phyloP scores from a whole-genome alignment of 164 flowering plant species.

The Amborella trichopoda region DNA sequence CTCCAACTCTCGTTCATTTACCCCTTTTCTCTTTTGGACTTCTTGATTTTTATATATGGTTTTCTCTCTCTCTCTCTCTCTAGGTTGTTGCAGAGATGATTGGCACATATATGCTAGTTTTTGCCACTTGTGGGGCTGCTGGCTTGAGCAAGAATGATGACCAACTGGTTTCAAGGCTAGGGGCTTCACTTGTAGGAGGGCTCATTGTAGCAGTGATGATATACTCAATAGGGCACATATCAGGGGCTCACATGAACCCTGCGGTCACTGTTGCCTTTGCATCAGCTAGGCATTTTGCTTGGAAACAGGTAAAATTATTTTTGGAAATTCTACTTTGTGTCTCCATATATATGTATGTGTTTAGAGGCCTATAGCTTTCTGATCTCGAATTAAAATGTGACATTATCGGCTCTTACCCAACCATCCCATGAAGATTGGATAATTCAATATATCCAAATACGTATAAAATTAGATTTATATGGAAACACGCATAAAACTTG shows the following conservation, averaged over 20 bases:
- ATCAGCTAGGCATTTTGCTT: slow-evolving; percentile 25
- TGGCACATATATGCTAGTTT: slow-evolving; percentile 61
- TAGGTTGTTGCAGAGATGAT: slow-evolving; percentile 63
- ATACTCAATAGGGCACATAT: slow-evolving; percentile 74
- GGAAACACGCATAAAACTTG: too few relatives aligned
- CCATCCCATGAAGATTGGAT: too few relatives aligned
- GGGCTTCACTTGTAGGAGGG: slow-evolving; percentile 75
- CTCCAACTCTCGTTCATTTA: too few relatives aligned
- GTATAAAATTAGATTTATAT: too few relatives aligned
- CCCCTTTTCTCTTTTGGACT: too few relatives aligned
- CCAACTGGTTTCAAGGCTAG: slow-evolving; percentile 36
- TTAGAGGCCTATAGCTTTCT: too few relatives aligned
- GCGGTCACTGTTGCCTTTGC: slow-evolving; percentile 82
- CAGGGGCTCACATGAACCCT: slow-evolving; percentile 93
- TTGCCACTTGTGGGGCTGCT: slow-evolving; percentile 66
- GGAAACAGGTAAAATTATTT: slow-evolving; percentile 5
- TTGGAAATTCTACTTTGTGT: background rate
- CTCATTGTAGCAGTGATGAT: slow-evolving; percentile 85
- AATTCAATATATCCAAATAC: too few relatives aligned
- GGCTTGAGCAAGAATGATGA: slow-evolving; percentile 39
- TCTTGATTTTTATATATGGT: too few relatives aligned
- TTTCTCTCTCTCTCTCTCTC: too few relatives aligned
- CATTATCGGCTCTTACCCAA: background rate
- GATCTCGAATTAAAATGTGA: background rate
- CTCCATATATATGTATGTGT: background rate